Evolutionary conservation across 163 green algal species (phyloP).

Genomic region (Picocystis sp.): DNA sequence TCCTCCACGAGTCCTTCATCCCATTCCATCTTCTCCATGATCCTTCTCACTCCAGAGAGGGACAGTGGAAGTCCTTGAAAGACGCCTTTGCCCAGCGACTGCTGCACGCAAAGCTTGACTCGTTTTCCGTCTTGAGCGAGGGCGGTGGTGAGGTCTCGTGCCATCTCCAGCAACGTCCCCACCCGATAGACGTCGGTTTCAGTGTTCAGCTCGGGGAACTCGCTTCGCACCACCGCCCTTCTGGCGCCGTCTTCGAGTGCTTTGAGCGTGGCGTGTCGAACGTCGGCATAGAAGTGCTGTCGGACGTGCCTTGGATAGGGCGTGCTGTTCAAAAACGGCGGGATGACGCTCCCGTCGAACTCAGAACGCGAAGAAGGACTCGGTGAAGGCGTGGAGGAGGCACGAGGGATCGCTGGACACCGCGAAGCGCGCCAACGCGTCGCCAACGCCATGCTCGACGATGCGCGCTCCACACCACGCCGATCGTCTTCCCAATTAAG

Average conservation of each 20-base stretch:
- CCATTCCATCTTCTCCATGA: conserved; percentile 63
- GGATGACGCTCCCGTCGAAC: conserved; percentile 5
- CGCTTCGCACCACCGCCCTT: conserved; percentile 10
- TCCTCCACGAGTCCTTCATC: conserved; percentile 19
- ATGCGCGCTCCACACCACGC: too few species aligned
- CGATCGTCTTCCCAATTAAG: too few species aligned
- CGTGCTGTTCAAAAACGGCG: conserved; percentile 24
- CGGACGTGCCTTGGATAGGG: conserved; percentile 23
- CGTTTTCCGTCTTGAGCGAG: conserved; percentile 37
- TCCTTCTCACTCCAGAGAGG: conserved; percentile 38
- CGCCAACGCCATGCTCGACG: too few species aligned
- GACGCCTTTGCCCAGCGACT: conserved; percentile 48
- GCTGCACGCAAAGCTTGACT: conserved; percentile 63
- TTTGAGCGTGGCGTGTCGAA: conserved; percentile 3
- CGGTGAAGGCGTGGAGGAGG: too few species aligned
- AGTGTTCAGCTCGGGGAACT: conserved; percentile 18
- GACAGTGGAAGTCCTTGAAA: conserved; percentile 52
- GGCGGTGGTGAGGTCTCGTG: conserved; percentile 35
- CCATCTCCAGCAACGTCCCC: conserved; percentile 25
- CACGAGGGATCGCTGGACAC: too few species aligned
- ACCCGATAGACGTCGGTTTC: conserved; percentile 28
- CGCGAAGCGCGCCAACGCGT: too few species aligned
- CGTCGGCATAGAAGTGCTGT: conserved; percentile 33
- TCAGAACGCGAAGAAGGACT: too few species aligned
- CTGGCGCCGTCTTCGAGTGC: conserved; percentile 13